A percentile compares a stretch with the other conserved stretches of the same genome.
phyloP scores from a whole-genome alignment of 768 basidiomycete genomes.

The Rhodocollybia butyracea region DNA sequence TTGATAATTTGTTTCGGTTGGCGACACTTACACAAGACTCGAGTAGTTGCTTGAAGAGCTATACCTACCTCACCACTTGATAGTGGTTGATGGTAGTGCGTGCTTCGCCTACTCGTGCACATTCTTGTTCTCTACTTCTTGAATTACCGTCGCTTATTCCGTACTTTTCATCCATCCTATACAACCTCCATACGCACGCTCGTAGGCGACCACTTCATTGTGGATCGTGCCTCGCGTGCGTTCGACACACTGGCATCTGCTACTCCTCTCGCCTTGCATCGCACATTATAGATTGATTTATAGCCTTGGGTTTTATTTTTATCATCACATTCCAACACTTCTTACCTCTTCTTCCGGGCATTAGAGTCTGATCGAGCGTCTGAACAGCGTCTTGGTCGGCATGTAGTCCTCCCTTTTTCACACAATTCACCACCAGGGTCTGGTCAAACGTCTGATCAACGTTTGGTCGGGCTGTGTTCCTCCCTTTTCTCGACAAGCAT shows the following conservation, averaged over 20 bases:
- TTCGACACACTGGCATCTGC: constrained; percentile 71
- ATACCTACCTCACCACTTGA: constrained; percentile 40
- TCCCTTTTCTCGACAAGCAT: constrained; percentile 12
- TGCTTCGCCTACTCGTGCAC: constrained; percentile 47
- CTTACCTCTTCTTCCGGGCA: constrained; percentile 6
- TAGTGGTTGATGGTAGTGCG: constrained; percentile 41
- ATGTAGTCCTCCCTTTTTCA: constrained; percentile 20
- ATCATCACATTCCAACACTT: constrained; percentile 3
- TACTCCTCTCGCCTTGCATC: constrained; percentile 2
- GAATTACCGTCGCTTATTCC: constrained; percentile 33
- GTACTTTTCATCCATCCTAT: constrained; percentile 42
- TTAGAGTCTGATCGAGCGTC: constrained; percentile 29
- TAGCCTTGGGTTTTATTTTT: constrained; percentile 7
- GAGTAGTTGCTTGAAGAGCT: constrained; percentile 51
- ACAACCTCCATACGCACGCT: constrained; percentile 52
- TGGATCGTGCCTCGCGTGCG: constrained; percentile 74
- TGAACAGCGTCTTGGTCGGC: constrained; percentile 41
- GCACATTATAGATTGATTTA: constrained; percentile 13
- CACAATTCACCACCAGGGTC: constrained; percentile 12
- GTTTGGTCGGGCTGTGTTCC: no score
- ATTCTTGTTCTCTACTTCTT: constrained; percentile 55
- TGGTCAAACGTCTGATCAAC: no score
- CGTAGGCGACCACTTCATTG: constrained; percentile 77
- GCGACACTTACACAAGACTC: constrained; percentile 74
- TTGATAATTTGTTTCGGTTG: constrained; percentile 46